phyloP scores from a whole-genome alignment of 2,329 filamentous ascomycete genomes.

The Ustilaginoidea virens region DNA sequence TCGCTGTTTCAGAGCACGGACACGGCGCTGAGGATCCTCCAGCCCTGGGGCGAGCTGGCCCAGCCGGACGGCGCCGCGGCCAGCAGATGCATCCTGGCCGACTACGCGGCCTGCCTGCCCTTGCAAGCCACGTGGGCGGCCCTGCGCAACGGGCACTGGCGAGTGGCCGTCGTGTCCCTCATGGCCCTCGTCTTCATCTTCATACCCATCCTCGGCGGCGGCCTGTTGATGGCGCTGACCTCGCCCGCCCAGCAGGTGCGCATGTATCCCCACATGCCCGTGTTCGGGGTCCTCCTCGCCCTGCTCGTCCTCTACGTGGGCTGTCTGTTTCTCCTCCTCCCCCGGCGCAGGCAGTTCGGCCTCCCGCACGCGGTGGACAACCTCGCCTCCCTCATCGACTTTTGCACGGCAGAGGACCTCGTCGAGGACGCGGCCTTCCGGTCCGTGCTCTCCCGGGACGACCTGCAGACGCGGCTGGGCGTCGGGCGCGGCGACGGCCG shows the following conservation, averaged over 20 bases:
- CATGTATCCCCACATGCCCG: slow-evolving; percentile 59
- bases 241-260: slow-evolving; percentile 32
- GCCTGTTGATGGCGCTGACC: slow-evolving; percentile 60
- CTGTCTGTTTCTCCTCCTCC: slow-evolving; percentile 46
- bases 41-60: slow-evolving; percentile 52
- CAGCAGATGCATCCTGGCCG: slow-evolving; percentile 47
- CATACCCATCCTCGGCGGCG: slow-evolving; percentile 53
- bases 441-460: slow-evolving; percentile 47
- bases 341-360: slow-evolving; percentile 41
- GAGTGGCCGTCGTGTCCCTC: slow-evolving; percentile 45
- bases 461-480: slow-evolving; percentile 55
- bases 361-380: slow-evolving; percentile 61
- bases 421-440: slow-evolving; percentile 60
- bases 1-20: slow-evolving; percentile 54
- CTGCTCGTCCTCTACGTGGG: slow-evolving; percentile 55
- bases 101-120: slow-evolving; percentile 54
- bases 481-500: slow-evolving; percentile 26
- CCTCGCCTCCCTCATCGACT: slow-evolving; percentile 63
- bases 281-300: slow-evolving; percentile 57
- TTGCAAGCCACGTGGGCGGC: slow-evolving; percentile 44
- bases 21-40: slow-evolving; percentile 46
- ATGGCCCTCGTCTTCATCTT: slow-evolving; percentile 43
- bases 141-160: slow-evolving; percentile 44
- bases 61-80: slow-evolving; percentile 43
- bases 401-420: slow-evolving; percentile 58